phyloP scores from a whole-genome alignment of 140 eudicot species.

The Oenanthe javanica region DNA sequence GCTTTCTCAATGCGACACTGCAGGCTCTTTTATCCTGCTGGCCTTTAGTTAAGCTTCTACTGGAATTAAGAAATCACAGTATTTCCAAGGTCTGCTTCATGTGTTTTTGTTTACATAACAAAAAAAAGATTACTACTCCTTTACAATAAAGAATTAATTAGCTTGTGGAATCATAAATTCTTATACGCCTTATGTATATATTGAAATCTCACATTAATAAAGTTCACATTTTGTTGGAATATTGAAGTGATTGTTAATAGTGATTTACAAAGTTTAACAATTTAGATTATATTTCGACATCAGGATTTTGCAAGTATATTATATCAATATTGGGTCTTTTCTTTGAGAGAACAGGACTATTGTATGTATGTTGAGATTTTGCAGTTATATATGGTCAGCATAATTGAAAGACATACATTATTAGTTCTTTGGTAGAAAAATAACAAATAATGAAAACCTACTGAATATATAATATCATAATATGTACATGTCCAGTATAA shows the following conservation, averaged over 20 bases:
- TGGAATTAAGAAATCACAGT: constrained; percentile 41
- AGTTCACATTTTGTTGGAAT: background rate
- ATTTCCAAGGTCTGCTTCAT: constrained; percentile 47
- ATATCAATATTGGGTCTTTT: background rate
- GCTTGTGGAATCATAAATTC: background rate
- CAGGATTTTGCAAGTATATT: background rate
- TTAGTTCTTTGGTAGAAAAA: background rate
- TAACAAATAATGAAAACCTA: background rate
- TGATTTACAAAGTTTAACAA: background rate
- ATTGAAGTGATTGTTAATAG: background rate
- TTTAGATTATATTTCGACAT: background rate
- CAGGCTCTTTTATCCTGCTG: constrained; percentile 91
- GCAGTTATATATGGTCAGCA: background rate
- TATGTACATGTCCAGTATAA: background rate
- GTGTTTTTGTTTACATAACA: background rate
- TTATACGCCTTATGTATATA: background rate
- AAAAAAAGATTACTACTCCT: background rate
- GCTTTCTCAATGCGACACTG: constrained; percentile 84
- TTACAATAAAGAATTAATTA: background rate
- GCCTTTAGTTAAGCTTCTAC: constrained; percentile 63
- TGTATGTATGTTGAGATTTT: background rate
- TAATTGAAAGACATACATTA: background rate
- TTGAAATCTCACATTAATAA: background rate
- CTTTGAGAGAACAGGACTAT: background rate
- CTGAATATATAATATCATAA: background rate